Evolutionary conservation across 1,139 yeast genomes (phyloP), one percentile per base, ranked within the genome.

Genomic region (Entelexis paramagnoliae): DNA sequence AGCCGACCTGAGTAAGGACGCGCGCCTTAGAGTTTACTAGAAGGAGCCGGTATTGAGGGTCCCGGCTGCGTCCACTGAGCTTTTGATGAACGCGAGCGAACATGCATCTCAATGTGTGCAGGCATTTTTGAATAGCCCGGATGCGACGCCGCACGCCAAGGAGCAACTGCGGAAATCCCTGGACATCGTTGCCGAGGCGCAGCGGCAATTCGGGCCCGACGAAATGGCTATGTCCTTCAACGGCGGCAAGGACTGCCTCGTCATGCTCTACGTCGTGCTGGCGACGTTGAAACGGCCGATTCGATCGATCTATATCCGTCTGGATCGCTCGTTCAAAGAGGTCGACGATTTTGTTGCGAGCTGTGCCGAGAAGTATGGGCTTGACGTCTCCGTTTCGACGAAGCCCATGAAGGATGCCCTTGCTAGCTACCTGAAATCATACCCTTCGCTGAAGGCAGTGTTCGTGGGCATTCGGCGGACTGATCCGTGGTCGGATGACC

Each of bases 241-340:
- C 62, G 96, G 96, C 7, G 96, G 96, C 2, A 87, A 87, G 62
- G 96, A 87, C 66, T 87, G 96, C 61, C 72, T 85, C 33, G 95
- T 86, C 43, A 81, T 86, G 85, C 72, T 87, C 46, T 70, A 84
- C 14, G 64, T 87, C 2, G 74, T 81, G 38, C 67, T 84, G 52
- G 80, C 87, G 1, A 76, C 80, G 6, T 69, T 45, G 47, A 55
- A 20, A 46, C 41, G 54, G 14, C 58, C 57, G 35, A 36, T 51
- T 52, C 42, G 22, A 46, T 54, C 43, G 58, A 81, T 86, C 10
- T 83, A 83, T 62, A 81, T 87, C 46, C 80, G 84, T 60, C 76
- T 82, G 39, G 87, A 80, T 58, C 68, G 70, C 17, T 80, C 87
- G 13, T 87, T 87, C 63, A 72, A 73, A 0, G 81, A 82, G 57